These are phyloP conservation scores for Zymoseptoria crescenta DNA, from an alignment of 2,329 filamentous ascomycete genomes.

Conservation along the genomic window DNA sequence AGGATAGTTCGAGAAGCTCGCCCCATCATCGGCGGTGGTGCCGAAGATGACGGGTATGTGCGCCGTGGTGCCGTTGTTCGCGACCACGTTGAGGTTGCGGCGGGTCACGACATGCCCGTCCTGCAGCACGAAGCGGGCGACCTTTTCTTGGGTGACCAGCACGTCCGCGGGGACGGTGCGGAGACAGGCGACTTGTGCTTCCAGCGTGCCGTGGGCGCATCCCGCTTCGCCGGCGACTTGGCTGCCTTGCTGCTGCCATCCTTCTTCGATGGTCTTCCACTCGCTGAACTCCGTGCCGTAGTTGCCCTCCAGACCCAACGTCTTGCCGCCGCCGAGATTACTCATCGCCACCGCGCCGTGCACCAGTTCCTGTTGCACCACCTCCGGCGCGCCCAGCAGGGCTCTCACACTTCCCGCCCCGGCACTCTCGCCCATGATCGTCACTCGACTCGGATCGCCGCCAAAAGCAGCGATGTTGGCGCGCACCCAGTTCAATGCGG, in stretches of 20 bases:
- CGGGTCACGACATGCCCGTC: constrained; percentile 51
- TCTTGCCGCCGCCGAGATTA: constrained; percentile 50
- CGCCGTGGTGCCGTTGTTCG: constrained; percentile 38
- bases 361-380: constrained; percentile 37
- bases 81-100: constrained; percentile 40
- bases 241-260: constrained; percentile 43
- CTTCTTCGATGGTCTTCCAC: constrained; percentile 50
- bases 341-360: constrained; percentile 44
- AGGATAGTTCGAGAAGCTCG: constrained; percentile 46
- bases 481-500: constrained; percentile 42
- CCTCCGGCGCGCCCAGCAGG: constrained; percentile 44
- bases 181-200: constrained; percentile 48
- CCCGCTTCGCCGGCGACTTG: constrained; percentile 45
- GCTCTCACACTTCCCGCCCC: constrained; percentile 51
- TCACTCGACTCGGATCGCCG: constrained; percentile 40
- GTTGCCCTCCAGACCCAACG: constrained; percentile 47
- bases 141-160: constrained; percentile 34
- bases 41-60: constrained; percentile 52
- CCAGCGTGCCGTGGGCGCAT: constrained; percentile 41
- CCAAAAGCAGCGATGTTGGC: constrained; percentile 42
- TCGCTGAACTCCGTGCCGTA: constrained; percentile 52
- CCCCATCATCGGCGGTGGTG: constrained; percentile 48
- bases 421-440: constrained; percentile 42
- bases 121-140: constrained; percentile 49
- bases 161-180: constrained; percentile 39